Evolutionary conservation across 2,329 filamentous ascomycete species (phyloP).

Genomic region (Monilinia fructigena): DNA sequence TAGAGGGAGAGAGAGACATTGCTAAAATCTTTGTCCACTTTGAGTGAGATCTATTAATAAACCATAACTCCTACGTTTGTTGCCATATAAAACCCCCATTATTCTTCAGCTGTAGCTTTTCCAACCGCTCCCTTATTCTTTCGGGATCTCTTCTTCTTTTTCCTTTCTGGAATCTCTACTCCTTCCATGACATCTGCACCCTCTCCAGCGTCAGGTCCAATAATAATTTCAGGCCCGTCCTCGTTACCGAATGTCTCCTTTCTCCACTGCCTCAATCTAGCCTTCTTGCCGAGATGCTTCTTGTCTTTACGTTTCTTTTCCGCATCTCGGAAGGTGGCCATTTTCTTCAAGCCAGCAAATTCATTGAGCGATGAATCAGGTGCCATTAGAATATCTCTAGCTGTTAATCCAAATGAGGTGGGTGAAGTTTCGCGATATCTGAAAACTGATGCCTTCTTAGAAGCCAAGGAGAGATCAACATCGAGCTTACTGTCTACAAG

Average conservation of each 20-base stretch:
- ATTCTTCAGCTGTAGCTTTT: constrained; percentile 16
- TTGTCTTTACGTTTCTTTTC: constrained; percentile 88
- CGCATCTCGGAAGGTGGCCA: constrained; percentile 81
- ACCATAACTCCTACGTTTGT: background rate
- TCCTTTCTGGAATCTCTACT: constrained; percentile 44
- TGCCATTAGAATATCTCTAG: constrained; percentile 84
- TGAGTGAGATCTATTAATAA: constrained; percentile 16
- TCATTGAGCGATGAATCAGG: constrained; percentile 85
- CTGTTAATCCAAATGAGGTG: constrained; percentile 82
- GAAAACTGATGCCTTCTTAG: constrained; percentile 58
- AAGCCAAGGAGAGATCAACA: constrained; percentile 61
- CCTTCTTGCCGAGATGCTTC: constrained; percentile 91
- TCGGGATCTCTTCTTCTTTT: constrained; percentile 54
- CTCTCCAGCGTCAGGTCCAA: constrained; percentile 31
- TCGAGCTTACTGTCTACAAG: constrained; percentile 81
- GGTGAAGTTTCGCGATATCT: constrained; percentile 94
- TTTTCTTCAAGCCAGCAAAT: constrained; percentile 91
- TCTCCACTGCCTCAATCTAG: constrained; percentile 82
- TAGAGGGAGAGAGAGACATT: background rate
- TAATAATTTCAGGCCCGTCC: constrained; percentile 41
- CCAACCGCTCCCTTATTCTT: constrained; percentile 35
- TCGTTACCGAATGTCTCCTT: constrained; percentile 60
- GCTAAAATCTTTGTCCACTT: background rate
- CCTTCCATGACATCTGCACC: constrained; percentile 32
- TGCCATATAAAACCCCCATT: background rate